Evolutionary conservation across 495 filamentous ascomycete genomes (phyloP).

Genomic region (Cercophora newfieldiana): DNA sequence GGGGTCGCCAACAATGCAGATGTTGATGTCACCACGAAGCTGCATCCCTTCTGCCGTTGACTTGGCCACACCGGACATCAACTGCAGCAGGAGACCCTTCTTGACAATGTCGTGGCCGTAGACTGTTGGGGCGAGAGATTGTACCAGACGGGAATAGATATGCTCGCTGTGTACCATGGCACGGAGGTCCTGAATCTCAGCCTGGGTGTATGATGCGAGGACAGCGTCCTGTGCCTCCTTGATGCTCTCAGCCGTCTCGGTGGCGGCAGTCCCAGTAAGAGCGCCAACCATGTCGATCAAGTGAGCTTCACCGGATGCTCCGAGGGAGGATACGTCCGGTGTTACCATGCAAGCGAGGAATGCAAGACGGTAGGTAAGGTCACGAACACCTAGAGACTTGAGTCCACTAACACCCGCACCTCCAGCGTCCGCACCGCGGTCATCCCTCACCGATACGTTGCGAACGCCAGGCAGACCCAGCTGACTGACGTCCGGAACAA

Average conservation of each 20-base stretch:
- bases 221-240: slow-evolving; percentile 88
- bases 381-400: slow-evolving; percentile 89
- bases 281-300: slow-evolving; percentile 74
- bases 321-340: slow-evolving; percentile 78
- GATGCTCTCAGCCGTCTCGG: slow-evolving; percentile 65
- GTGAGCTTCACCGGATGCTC: slow-evolving; percentile 46
- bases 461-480: slow-evolving; percentile 84
- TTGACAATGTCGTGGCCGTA: slow-evolving; percentile 98
- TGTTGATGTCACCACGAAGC: slow-evolving; percentile 95
- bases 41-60: slow-evolving; percentile 88
- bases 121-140: slow-evolving; percentile 95
- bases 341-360: slow-evolving; percentile 98
- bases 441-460: slow-evolving; percentile 84
- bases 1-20: slow-evolving; percentile 97
- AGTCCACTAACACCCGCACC: slow-evolving; percentile 83
- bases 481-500: slow-evolving; percentile 95
- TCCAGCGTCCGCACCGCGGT: slow-evolving; percentile 75
- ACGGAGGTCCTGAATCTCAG: slow-evolving; percentile 89
- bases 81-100: slow-evolving; percentile 89
- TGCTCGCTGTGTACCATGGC: slow-evolving; percentile 92
- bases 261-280: slow-evolving; percentile 65
- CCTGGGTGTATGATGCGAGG: slow-evolving; percentile 73
- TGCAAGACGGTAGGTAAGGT: slow-evolving; percentile 94
- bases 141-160: slow-evolving; percentile 89
- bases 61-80: slow-evolving; percentile 92